Base-by-base conservation (phyloP, 805 yeast species). In the Middelhovenomyces tepae region DNA sequence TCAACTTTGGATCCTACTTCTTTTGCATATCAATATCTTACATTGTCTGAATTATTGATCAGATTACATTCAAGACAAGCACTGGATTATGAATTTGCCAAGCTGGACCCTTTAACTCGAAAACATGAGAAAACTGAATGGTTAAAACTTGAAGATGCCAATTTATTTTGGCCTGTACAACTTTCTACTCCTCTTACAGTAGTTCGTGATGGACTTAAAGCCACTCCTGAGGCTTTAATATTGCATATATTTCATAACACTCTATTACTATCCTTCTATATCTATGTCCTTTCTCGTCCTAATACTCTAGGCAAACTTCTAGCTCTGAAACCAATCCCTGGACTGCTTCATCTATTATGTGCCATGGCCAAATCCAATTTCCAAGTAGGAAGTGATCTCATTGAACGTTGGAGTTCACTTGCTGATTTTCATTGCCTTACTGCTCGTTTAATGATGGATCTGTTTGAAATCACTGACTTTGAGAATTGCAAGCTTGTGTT, bases 301-400 rank as follows among this genome's bases (percentile, higher is more conserved):
- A 16, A 24, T 2, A 16, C 32, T 3, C 32, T 20, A 7, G 44
- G 44, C 26, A 28, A 31, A 7, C 27, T 31, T 27, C 22, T 37
- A 16, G 31, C 36, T 4, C 29, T 40, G 4, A 28, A 25, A 16
- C 41, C 44, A 8, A 39, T 40, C 4, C 44, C 44, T 9, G 44
- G 44, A 4, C 22, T 40, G 25, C 17, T 40, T 18, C 44, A 40
- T 32, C 37, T 40, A 23, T 31, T 40, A 16, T 25, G 35, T 17
- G 44, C 41, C 5, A 40, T 40, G 44, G 44, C 41, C 4, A 34
- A 36, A 18, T 34, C 36, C 25, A 38, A 36, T 2, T 31, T 40
- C 34, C 34, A 37, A 16, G 31, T 35, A 13, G 38, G 37, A 7
- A 22, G 32, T 3, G 37, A 27, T 5, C 28, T 37, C n/a, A 28